phyloP scores from a whole-genome alignment of 306 rosid genomes.

The Parietaria judaica region DNA sequence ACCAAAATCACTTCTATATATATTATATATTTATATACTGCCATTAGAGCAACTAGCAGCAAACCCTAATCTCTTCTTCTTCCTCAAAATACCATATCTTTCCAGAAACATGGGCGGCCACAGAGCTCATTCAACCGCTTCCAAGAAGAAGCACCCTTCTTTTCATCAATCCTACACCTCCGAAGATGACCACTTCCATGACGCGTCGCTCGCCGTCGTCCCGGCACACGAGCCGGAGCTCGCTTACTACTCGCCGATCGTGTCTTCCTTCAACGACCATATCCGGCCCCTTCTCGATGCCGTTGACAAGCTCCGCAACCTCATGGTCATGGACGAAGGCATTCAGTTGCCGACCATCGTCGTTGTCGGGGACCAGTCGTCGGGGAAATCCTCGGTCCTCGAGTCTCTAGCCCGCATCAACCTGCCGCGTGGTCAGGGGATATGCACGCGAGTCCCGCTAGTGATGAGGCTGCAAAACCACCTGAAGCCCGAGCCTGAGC shows the following conservation, averaged over 20 bases:
- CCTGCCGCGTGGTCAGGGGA: slow-evolving; percentile 9
- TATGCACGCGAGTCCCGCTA: slow-evolving; percentile 19
- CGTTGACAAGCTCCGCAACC: slow-evolving; percentile 6
- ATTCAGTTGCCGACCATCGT: slow-evolving; percentile 12
- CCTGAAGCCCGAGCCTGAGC: slow-evolving; percentile 2
- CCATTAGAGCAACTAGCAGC: too few species aligned
- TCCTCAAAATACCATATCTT: neutral
- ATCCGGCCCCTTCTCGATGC: slow-evolving; percentile 14
- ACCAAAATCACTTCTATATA: too few species aligned
- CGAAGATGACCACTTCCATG: too few species aligned
- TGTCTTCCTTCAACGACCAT: neutral
- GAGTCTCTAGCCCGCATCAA: slow-evolving; percentile 9
- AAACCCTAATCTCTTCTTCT: neutral
- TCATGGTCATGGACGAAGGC: slow-evolving; percentile 8
- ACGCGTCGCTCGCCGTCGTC: neutral
- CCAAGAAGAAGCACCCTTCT: neutral
- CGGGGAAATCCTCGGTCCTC: slow-evolving; percentile 8
- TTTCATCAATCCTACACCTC: too few species aligned
- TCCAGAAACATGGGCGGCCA: neutral
- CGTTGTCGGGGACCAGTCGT: slow-evolving; percentile 12
- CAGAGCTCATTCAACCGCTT: neutral
- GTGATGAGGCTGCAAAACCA: slow-evolving; percentile 24
- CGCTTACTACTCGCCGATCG: neutral
- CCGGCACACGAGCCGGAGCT: neutral
- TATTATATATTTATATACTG: too few species aligned